phyloP scores from a whole-genome alignment of 2,329 filamentous ascomycete genomes.

The Pseudogymnoascus sp. region DNA sequence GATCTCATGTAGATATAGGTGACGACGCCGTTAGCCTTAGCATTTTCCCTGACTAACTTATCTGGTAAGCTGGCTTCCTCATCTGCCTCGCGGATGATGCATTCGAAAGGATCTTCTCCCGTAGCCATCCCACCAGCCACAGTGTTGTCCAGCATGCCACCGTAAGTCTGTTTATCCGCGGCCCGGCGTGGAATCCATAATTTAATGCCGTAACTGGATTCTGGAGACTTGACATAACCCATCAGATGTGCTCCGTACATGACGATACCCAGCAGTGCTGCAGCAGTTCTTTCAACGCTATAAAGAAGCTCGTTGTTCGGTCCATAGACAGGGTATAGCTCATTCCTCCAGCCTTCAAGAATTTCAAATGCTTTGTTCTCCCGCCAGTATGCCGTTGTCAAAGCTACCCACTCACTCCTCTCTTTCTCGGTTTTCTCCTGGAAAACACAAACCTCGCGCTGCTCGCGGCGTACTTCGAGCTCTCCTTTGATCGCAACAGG shows the following conservation, averaged over 20 bases:
- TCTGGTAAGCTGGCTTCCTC: conserved; percentile 82
- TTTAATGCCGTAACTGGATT: conserved; percentile 48
- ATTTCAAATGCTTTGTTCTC: conserved; percentile 63
- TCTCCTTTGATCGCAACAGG: conserved; percentile 45
- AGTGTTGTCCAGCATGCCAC: conserved; percentile 87
- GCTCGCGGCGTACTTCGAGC: conserved; percentile 50
- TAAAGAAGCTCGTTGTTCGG: conserved; percentile 54
- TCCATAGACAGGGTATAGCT: conserved; percentile 70
- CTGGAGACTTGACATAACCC: conserved; percentile 50
- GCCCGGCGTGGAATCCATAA: conserved; percentile 81
- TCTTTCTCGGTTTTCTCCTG: conserved; percentile 48
- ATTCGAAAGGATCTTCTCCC: conserved; percentile 71
- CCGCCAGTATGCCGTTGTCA: conserved; percentile 59
- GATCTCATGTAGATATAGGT: conserved; percentile 81
- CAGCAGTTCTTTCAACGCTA: conserved; percentile 68
- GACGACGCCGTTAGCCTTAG: conserved; percentile 57
- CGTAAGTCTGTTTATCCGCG: conserved; percentile 73
- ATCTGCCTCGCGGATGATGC: conserved; percentile 72
- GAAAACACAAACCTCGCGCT: conserved; percentile 56
- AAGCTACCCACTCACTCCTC: conserved; percentile 47
- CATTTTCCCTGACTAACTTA: conserved; percentile 52
- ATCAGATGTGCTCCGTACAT: conserved; percentile 78
- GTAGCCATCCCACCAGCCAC: conserved; percentile 78
- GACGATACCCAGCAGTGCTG: conserved; percentile 64
- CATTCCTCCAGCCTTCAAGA: conserved; percentile 70